Conservation (phyloP, 805 yeast genomes). For the Candida caryicola region DNA sequence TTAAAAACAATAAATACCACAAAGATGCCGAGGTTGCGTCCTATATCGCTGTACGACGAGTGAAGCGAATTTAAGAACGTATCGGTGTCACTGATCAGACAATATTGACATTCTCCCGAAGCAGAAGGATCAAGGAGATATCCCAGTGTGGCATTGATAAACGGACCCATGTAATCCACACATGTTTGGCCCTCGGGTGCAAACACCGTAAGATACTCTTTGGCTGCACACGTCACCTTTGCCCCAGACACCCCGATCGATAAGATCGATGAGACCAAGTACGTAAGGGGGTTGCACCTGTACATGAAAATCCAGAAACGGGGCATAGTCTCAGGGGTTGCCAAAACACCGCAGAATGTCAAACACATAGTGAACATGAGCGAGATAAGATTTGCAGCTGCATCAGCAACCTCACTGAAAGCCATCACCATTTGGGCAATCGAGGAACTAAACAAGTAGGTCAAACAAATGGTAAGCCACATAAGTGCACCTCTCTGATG, state of each 20-base stretch:
- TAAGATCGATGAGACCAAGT: constrained; percentile 15
- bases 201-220: constrained; percentile 16
- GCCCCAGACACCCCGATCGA: constrained; percentile 18
- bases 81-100: constrained; percentile 59
- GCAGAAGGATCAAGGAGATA: constrained; percentile 41
- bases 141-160: constrained; percentile 19
- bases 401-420: constrained; percentile 21
- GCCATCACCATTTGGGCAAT: constrained; percentile 23
- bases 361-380: constrained; percentile 24
- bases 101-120: constrained; percentile 57
- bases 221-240: constrained; percentile 14
- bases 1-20: constrained; percentile 26
- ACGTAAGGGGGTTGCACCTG: constrained; percentile 27
- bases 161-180: constrained; percentile 20
- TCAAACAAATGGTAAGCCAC: constrained; percentile 27
- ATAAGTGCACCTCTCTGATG: constrained; percentile 35
- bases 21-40: constrained; percentile 30
- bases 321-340: constrained; percentile 15
- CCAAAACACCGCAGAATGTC: constrained; percentile 30
- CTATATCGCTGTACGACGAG: constrained; percentile 34
- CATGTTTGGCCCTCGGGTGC: constrained; percentile 22
- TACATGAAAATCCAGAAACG: constrained; percentile 30
- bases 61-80: constrained; percentile 47
- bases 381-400: constrained; percentile 24
- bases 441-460: constrained; percentile 19